Evolutionary conservation across 208 protist species (phyloP), one percentile per base, ranked within the genome.

Genomic region (Acanthamoeba castellanii): DNA sequence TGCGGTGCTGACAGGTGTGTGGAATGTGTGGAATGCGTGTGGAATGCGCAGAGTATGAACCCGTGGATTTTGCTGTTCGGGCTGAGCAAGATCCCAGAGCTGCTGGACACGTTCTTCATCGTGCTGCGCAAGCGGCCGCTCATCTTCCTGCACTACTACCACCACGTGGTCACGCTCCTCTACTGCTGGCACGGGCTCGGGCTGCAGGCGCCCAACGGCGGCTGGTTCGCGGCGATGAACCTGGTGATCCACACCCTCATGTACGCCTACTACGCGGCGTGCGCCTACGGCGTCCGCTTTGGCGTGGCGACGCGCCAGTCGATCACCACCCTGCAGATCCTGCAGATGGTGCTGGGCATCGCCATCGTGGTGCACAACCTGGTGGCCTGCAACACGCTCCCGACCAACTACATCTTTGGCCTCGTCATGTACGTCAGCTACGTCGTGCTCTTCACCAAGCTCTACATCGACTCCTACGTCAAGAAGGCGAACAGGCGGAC

Each of bases 221-320:
- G 82, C 11, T 68, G 52, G 82, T 66, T 89, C 82, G 27, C 82
- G n/a, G 95, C 97, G 32, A 98, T 99, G 98, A 99, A 99, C 96
- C 98, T 98, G 96, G 95, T 92, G 27, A 98, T 99, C 64, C 99
- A 99, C 97, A 96, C 97, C 18, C 95, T 99, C 95, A 99, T 99
- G 98, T 99, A 99, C 96, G 95, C 97, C 16, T 99, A 99, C 96
- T 99, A 99, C 96, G 98, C 98, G 76, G 59, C 98, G 47, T 97
- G 97, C 94, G 96, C 97, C 14, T 97, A 96, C 84, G 97, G 97
- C 30, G 74, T 52, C 16, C 96, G 72, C 34, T 42, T 87, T 20
- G 47, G 84, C 18, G 22, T 57, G 13, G 47, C 11, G 27, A 68
- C 82, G 16, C 82, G 82, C 20, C 34, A 45, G 25, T 92, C 55